Base-by-base conservation (phyloP, 1,139 yeast species). In the Geotrichum phurueaensis region DNA sequence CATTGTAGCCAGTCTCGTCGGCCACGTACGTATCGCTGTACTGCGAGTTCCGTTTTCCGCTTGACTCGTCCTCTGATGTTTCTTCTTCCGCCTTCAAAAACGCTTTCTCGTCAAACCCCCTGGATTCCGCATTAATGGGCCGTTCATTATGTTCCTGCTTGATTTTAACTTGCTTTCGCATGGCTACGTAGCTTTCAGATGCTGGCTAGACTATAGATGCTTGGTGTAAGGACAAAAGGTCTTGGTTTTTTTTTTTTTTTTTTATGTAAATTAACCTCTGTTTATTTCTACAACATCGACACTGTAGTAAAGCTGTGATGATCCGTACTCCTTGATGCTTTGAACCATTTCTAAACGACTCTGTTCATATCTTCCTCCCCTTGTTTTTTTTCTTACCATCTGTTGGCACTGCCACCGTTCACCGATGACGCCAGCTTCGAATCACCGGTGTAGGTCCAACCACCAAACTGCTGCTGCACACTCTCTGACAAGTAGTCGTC, bases 401-500 rank as follows among this genome's bases (percentile, higher is more conserved):
- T 43, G n/a, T 56, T 58, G 2, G 58, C 18, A 29, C 22, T 52
- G 23, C 51, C 49, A n/a, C 50, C 49, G 27, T 39, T 53, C 27
- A 29, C 33, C 6, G 56, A 43, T 7, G 60, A 58, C 15, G 60
- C 58, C 43, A 58, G 33, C 45, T 58, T 58, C 27, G 60, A 58
- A 51, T 58, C 60, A n/a, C 60, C 97, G 61, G 89, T 91, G 73
- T 90, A 92, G 1, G 97, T 92, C 99, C 99, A 94, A 3, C 98
- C 98, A 56, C 97, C 98, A 79, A 94, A 94, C 75, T 94, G 98
- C 71, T 88, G 86, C 74, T 94, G 99, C 23, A 94, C 96, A 67
- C 96, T 73, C 90, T 89, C 75, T 85, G 82, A 68, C 54, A 77
- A 69, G 67, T 83, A 88, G 71, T 91, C 96, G 72, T 92, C 96